Evolutionary conservation across 1,284 basidiomycete species (phyloP).

Genomic region (Cryptococcus amylolentus): DNA sequence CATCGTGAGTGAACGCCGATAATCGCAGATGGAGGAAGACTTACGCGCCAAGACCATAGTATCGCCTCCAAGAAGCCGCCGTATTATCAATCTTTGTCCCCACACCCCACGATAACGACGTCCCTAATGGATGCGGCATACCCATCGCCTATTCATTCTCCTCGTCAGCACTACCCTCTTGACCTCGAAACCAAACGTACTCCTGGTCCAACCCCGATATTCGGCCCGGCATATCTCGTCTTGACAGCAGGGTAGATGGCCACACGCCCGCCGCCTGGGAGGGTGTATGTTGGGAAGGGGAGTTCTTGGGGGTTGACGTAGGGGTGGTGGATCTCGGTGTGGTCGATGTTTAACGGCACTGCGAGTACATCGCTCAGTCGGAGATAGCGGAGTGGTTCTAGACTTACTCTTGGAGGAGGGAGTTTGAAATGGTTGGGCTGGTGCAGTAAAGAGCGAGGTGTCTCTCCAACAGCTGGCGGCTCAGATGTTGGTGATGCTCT

Average conservation of each 20-base stretch:
- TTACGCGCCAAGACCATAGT: slow-evolving; percentile 36
- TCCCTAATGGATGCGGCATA: slow-evolving; percentile 45
- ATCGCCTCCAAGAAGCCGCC: slow-evolving; percentile 37
- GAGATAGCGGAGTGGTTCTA: neutral
- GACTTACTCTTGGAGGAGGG: neutral
- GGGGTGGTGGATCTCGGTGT: slow-evolving; percentile 36
- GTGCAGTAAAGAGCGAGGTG: neutral
- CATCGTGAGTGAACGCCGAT: neutral
- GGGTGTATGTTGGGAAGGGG: slow-evolving; percentile 32
- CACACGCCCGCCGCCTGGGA: slow-evolving; percentile 36
- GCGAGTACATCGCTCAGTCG: neutral
- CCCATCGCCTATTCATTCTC: slow-evolving; percentile 47
- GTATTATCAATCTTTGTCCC: slow-evolving; percentile 38
- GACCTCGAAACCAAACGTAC: slow-evolving; percentile 18
- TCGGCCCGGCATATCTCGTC: slow-evolving; percentile 33
- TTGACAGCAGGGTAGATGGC: slow-evolving; percentile 37
- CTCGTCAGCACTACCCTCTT: neutral
- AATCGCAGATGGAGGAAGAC: neutral
- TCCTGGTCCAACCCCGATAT: slow-evolving; percentile 31
- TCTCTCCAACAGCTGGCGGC: neutral
- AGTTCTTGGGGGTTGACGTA: slow-evolving; percentile 39
- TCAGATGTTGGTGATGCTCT: neutral
- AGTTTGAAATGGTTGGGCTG: neutral
- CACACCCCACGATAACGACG: slow-evolving; percentile 25
- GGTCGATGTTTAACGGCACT: slow-evolving; percentile 34